phyloP scores from a whole-genome alignment of 805 yeast species.

The Suhomyces xylopsoci region DNA sequence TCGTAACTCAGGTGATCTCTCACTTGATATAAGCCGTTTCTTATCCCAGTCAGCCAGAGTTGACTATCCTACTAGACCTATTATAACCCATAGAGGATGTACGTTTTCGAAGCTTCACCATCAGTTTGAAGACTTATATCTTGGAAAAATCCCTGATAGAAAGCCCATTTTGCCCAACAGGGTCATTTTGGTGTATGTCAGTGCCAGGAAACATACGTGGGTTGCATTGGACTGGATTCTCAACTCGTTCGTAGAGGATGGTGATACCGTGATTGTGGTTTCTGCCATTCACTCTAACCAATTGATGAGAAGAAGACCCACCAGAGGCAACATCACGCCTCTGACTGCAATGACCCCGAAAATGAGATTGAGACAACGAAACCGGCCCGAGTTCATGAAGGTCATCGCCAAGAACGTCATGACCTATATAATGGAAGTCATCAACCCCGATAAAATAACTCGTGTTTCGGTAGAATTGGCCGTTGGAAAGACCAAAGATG shows the following conservation, averaged over 20 bases:
- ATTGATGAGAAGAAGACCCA: conserved; percentile 6
- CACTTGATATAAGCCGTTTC: conserved; percentile 6
- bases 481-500: conserved; percentile 54
- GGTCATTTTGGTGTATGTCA: conserved; percentile 58
- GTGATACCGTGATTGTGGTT: conserved; percentile 64
- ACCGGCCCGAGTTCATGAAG: conserved; percentile 47
- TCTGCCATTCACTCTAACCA: conserved; percentile 42
- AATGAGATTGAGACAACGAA: conserved; percentile 35
- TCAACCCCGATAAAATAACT: conserved; percentile 45
- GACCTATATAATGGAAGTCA: conserved; percentile 48
- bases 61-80: conserved; percentile 40
- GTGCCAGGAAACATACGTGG: conserved; percentile 80
- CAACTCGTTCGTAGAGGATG: conserved; percentile 51
- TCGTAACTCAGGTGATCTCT: not conserved
- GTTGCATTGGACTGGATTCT: conserved; percentile 73
- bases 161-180: conserved; percentile 49
- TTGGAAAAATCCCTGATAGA: conserved; percentile 27
- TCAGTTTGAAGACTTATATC: conserved; percentile 46
- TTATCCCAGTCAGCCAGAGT: conserved; percentile 9
- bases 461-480: conserved; percentile 60
- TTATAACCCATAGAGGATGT: conserved; percentile 39
- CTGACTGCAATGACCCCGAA: conserved; percentile 22
- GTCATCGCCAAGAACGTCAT: conserved; percentile 47
- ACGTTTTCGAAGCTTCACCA: conserved; percentile 47
- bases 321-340: conserved; percentile 12